Conservation (phyloP, 768 basidiomycete genomes). For the Phaffia australis region DNA sequence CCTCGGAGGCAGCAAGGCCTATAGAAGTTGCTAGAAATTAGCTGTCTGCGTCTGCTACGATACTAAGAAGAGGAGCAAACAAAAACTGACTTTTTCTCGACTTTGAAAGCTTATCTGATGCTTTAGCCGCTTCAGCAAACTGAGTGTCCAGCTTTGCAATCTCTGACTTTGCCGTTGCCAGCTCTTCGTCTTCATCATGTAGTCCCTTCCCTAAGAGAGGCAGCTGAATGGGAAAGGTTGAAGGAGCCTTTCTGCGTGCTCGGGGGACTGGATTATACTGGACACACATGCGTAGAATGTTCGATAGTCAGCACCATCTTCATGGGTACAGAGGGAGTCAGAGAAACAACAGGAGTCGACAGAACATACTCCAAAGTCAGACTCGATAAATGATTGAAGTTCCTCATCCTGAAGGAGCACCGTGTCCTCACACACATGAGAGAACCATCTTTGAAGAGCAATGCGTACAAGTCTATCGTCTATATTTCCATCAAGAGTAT, state of each 20-base stretch:
- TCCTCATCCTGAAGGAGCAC: conserved; percentile 85
- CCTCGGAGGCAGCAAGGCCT: conserved; percentile 68
- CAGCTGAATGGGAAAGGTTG: conserved; percentile 57
- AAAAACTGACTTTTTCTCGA: conserved; percentile 58
- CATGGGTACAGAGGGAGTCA: background rate
- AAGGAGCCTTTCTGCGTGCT: conserved; percentile 47
- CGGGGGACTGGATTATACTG: conserved; percentile 38
- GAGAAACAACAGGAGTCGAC: background rate
- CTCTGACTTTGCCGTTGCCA: conserved; percentile 80
- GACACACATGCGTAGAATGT: background rate
- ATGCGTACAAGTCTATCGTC: conserved; percentile 92
- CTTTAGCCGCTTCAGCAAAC: conserved; percentile 85
- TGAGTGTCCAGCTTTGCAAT: conserved; percentile 82
- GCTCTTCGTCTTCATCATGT: conserved; percentile 87
- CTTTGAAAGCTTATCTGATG: conserved; percentile 73
- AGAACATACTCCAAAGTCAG: conserved; percentile 68
- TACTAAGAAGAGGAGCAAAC: background rate
- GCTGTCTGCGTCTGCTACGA: conserved; percentile 2
- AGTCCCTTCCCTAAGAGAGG: conserved; percentile 48
- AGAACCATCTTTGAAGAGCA: conserved; percentile 89
- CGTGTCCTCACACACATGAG: conserved; percentile 81
- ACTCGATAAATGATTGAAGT: conserved; percentile 86
- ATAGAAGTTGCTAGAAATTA: conserved; percentile 12
- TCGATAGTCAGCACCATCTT: background rate
- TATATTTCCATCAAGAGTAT: conserved; percentile 18